Base-by-base conservation (phyloP, 2,329 filamentous ascomycete species). In the Colletotrichum paranaense region DNA sequence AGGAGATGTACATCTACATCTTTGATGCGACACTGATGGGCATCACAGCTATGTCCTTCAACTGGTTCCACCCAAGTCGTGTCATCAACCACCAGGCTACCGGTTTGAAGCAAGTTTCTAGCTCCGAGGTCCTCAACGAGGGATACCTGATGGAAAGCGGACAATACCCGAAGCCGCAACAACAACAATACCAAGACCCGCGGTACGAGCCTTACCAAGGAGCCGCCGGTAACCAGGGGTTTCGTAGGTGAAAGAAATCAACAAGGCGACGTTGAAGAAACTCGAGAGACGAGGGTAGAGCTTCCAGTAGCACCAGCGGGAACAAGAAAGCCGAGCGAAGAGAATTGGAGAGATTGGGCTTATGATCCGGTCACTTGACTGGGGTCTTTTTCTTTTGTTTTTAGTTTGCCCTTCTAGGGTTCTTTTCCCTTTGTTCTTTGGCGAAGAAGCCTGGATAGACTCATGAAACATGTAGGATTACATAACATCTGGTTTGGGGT, bases 11-110 rank as follows among this genome's bases (percentile, higher is more conserved):
- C 63, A 75, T 84, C 32, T 85, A 84, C 68, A 65, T 84, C 35
- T 83, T 85, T 53, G 83, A 85, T 71, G 82, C 82, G 7, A 55
- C 78, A n/a, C 77, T 82, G 7, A 85, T 85, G 81, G 52, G 58
- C 4, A 67, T 74, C 12, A 55, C 79, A 7, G 74, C 77, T 6
- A 67, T 75, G 2, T 28, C 78, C 1, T 76, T 80, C 14, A 74
- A 74, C 55, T 63, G 59, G 26, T 68, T 72, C 14, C 72, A 72
- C 77, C 79, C 74, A 12, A 72, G 69, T 22, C 57, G 66, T 8
- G 69, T 72, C 30, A 68, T 72, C 55, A 72, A 72, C 26, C 53
- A 38, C 24, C 65, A 52, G 1, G 53, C 30, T 38, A 19, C 58
- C 4, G 59, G 69, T 24, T 22, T 72, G 16, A 69, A 68, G 42